These are phyloP conservation scores for Andrographis paniculata DNA, from an alignment of 305 asterid species.

Conservation along the genomic window DNA sequence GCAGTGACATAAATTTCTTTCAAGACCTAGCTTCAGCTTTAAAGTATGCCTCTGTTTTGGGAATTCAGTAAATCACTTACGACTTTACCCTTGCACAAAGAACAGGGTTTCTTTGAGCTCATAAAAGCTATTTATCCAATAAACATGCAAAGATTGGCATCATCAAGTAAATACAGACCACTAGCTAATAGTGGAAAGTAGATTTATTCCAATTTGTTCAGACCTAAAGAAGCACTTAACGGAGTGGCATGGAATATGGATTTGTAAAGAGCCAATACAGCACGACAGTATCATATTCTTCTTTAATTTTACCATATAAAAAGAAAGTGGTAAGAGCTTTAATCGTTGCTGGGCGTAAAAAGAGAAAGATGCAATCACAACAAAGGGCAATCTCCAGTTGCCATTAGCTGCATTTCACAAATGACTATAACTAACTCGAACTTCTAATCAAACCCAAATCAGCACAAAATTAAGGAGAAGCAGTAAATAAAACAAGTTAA, in stretches of 20 bases:
- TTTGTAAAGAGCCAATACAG: background rate
- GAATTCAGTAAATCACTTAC: no score
- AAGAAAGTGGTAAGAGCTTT: no score
- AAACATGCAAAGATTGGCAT: background rate
- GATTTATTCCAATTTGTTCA: background rate
- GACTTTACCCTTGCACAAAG: background rate
- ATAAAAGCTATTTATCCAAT: background rate
- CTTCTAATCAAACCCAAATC: slow-evolving; percentile 12
- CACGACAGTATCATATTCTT: no score
- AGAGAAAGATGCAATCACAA: background rate
- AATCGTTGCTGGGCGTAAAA: no score
- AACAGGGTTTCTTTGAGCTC: no score
- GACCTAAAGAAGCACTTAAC: background rate
- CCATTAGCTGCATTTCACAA: slow-evolving; percentile 7
- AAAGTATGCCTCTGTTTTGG: no score
- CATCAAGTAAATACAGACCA: background rate
- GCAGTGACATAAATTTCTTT: background rate
- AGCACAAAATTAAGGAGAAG: slow-evolving; percentile 1
- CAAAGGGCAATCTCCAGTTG: background rate
- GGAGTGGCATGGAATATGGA: background rate
- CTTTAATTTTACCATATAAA: no score
- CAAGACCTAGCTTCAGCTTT: no score
- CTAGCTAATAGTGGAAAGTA: background rate
- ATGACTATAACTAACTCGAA: slow-evolving; percentile 1
- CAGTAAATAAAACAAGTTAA: slow-evolving; percentile 3